Evolutionary conservation across 2,329 filamentous ascomycete species (phyloP), one percentile per base, ranked within the genome.

Genomic region (Pseudogymnoascus sp.): DNA sequence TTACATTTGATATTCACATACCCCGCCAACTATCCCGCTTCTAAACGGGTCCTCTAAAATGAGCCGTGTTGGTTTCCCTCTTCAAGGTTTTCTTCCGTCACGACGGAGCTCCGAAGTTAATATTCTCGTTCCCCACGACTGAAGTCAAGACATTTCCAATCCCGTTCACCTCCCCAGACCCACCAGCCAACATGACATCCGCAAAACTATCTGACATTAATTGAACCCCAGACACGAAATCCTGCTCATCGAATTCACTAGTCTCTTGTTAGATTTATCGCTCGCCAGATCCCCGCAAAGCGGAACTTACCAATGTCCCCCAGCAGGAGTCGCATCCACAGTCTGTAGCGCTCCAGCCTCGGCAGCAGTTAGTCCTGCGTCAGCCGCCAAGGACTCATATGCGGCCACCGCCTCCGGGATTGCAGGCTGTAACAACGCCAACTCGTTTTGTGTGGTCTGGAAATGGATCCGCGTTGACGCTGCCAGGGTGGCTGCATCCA

Each of bases 171-270:
- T 73, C 65, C 2, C 82, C 82, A 60, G 77, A 73, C 0, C 79
- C 80, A 35, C 79, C 78, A 2, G 59, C 60, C 65, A 79, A 79
- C 71, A 84, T 77, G 14, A 84, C 74, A 60, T 76, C 77, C 2
- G 75, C 74, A 68, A 78, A 85, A 64, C 76, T 81, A 30, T 79
- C 73, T 7, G 78, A 72, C 73, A 84, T 78, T n/a, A 82, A 73
- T 72, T 84, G 81, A 33, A 84, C 78, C 9, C 82, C 81, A n/a
- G 74, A 76, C 8, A 78, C 77, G 64, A 84, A 85, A 8, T 71
- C 78, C 66, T 78, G 64, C 11, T 73, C 78, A 67, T 85, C 82
- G 62, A 85, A 85, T 59, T 76, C 81, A 72, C 82, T 53, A 53
- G 33, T 33, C 30, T 33, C 47, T 33, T 14, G 47, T 53, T 14